Conservation (phyloP, 306 rosid genomes). For the Medicago ruthenica region DNA sequence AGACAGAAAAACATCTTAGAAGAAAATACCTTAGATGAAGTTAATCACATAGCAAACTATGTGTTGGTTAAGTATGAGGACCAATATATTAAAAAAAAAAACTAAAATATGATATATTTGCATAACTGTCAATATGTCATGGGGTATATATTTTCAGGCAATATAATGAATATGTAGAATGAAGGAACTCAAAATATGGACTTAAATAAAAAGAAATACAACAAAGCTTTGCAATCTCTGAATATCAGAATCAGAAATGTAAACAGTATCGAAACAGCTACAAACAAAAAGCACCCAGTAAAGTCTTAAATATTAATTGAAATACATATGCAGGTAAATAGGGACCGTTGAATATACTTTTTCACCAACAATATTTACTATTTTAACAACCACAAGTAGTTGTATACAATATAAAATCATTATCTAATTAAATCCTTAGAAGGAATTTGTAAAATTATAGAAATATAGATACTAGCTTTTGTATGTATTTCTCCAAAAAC, state of each 20-base stretch:
- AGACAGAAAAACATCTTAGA: constrained; percentile 21
- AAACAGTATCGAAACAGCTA: constrained; percentile 1
- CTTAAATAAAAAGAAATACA: constrained; percentile 7
- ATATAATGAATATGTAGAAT: constrained; percentile 13
- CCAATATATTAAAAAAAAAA: constrained; percentile 17
- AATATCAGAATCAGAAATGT: not conserved
- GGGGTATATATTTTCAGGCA: constrained; percentile 1
- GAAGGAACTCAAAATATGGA: not conserved
- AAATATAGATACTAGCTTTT: constrained; percentile 6
- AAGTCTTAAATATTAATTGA: not conserved
- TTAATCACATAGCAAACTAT: constrained; percentile 4
- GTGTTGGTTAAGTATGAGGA: not conserved
- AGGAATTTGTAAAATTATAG: not conserved
- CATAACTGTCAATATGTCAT: not conserved
- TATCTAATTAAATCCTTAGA: constrained; percentile 19
- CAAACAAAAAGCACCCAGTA: not conserved
- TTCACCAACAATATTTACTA: not conserved
- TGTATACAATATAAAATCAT: not conserved
- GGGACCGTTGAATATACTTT: not conserved
- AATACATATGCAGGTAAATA: constrained; percentile 2
- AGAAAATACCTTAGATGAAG: constrained; percentile 26
- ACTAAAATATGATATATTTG: constrained; percentile 13
- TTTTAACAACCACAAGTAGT: constrained; percentile 10
- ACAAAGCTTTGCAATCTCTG: constrained; percentile 4
- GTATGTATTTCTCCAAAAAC: not conserved